phyloP scores from a whole-genome alignment of 805 yeast genomes.

The Kodamaea nitidulidarum region DNA sequence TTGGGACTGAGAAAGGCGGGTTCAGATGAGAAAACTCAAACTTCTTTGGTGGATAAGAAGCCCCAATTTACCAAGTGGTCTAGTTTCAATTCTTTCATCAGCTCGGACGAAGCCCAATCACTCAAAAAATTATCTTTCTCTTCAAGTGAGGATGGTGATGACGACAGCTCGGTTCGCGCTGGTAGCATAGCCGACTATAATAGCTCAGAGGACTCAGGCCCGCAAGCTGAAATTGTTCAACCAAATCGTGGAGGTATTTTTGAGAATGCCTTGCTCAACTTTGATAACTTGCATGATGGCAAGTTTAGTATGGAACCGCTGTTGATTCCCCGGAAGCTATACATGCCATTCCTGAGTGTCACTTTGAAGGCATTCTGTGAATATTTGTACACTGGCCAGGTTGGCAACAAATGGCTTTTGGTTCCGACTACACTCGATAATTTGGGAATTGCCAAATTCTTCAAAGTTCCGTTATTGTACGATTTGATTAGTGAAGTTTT shows the following conservation, averaged over 20 bases:
- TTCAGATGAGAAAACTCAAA: constrained; percentile 1
- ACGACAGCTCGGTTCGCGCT: constrained; percentile 4
- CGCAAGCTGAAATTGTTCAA: not conserved
- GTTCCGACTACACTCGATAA: constrained; percentile 66
- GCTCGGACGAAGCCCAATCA: constrained; percentile 1
- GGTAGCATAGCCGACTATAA: constrained; percentile 2
- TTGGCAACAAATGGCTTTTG: constrained; percentile 70
- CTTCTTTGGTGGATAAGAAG: constrained; percentile 2
- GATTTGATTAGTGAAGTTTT: constrained; percentile 66
- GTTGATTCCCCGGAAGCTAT: constrained; percentile 62
- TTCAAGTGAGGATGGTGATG: constrained; percentile 7
- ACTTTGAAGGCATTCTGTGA: constrained; percentile 67
- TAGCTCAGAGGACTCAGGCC: constrained; percentile 5
- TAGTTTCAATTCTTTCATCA: constrained; percentile 6
- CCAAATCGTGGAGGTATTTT: constrained; percentile 8
- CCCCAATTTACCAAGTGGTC: constrained; percentile 6
- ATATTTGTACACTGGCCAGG: constrained; percentile 74
- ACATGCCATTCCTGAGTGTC: constrained; percentile 60
- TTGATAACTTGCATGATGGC: constrained; percentile 29
- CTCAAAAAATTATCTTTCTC: constrained; percentile 5
- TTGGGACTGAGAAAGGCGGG: not conserved
- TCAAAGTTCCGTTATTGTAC: constrained; percentile 65
- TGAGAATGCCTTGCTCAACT: constrained; percentile 26
- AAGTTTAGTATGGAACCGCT: constrained; percentile 51
- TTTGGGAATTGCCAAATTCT: constrained; percentile 57